phyloP scores from a whole-genome alignment of 441 rosid species.

The Omphalea diandra region DNA sequence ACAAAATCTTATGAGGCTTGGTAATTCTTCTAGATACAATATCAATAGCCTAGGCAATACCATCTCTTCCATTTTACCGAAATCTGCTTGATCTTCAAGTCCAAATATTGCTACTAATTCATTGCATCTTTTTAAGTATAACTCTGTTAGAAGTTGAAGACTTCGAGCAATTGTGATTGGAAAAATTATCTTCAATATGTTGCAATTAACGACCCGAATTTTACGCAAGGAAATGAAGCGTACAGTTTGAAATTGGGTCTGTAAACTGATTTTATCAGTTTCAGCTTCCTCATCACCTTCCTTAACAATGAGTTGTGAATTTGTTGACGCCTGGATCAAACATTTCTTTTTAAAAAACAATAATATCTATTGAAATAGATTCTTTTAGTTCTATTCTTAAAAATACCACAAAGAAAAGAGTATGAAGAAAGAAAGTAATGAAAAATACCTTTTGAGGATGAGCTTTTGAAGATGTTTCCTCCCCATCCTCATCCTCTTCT shows the following conservation, averaged over 20 bases:
- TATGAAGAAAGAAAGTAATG: too few relatives aligned
- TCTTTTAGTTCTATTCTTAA: too few relatives aligned
- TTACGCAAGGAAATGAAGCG: neutral
- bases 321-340: neutral
- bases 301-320: neutral
- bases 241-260: neutral
- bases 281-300: neutral
- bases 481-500: neutral
- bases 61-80: slow-evolving; percentile 1
- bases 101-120: neutral
- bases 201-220: neutral
- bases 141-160: neutral
- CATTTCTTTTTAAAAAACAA: too few relatives aligned
- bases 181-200: neutral
- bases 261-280: neutral
- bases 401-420: too few relatives aligned
- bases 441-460: too few relatives aligned
- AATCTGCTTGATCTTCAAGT: neutral
- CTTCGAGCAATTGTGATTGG: neutral
- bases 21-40: slow-evolving; percentile 1
- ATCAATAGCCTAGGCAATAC: slow-evolving; percentile 12
- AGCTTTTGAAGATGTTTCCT: neutral
- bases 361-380: too few relatives aligned
- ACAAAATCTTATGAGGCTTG: neutral
- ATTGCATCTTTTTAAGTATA: neutral